phyloP scores from a whole-genome alignment of 2,329 filamentous ascomycete species.

The Trichoderma simmonsii region DNA sequence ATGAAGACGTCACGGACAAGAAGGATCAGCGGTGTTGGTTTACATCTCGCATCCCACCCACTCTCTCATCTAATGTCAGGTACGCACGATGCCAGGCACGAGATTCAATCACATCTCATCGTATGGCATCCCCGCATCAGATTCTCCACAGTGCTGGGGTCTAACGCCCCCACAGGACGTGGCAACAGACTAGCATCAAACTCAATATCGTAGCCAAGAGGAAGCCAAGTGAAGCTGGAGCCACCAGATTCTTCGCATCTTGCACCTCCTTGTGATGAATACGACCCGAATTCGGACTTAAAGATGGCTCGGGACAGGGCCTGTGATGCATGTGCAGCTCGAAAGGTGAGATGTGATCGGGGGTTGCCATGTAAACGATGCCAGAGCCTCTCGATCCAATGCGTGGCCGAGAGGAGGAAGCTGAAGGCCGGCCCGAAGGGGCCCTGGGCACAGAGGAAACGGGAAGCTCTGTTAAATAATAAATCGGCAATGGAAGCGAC shows the following conservation, averaged over 20 bases:
- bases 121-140: neutral
- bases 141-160: neutral
- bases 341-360: conserved; percentile 11
- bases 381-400: neutral
- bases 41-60: neutral
- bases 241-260: neutral
- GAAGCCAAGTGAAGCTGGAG: neutral
- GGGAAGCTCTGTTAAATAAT: conserved; percentile 2
- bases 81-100: neutral
- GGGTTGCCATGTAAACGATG: conserved; percentile 7
- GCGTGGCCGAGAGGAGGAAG: neutral
- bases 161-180: neutral
- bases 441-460: conserved; percentile 3
- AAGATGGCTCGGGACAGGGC: conserved; percentile 9
- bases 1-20: neutral
- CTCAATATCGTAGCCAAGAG: neutral
- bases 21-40: neutral
- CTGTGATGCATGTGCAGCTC: conserved; percentile 10
- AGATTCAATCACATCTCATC: neutral
- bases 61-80: neutral
- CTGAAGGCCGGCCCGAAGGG: conserved; percentile 8
- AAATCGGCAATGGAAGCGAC: neutral
- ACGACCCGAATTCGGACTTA: neutral
- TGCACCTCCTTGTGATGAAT: neutral
- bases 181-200: conserved; percentile 1